A percentile compares a stretch with the other conserved stretches of the same genome.
These are phyloP conservation scores for Russula abietina DNA, from an alignment of 768 basidiomycete species.

Conservation along the genomic window DNA sequence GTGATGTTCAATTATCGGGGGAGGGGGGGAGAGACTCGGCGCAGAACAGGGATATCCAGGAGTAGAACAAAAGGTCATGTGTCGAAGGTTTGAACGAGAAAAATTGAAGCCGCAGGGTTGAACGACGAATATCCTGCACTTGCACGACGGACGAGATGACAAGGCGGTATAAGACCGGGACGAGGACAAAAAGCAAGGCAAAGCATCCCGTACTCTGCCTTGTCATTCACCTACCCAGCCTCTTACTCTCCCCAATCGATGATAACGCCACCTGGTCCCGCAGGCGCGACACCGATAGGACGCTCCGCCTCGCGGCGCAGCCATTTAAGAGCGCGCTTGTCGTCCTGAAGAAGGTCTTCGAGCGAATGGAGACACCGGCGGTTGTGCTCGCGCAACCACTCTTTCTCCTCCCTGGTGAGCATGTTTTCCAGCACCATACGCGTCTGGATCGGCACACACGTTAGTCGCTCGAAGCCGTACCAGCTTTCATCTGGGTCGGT, in stretches of 20 bases:
- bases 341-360: conserved; percentile 60
- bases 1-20: background rate
- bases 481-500: conserved; percentile 69
- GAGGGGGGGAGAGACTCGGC: background rate
- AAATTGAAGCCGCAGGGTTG: background rate
- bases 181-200: background rate
- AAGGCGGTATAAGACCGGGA: background rate
- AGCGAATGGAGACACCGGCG: conserved; percentile 60
- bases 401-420: conserved; percentile 78
- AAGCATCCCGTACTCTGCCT: background rate
- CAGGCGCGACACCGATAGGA: conserved; percentile 60
- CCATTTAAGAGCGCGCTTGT: conserved; percentile 78
- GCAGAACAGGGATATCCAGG: conserved; percentile 12
- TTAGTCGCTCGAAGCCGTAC: conserved; percentile 89
- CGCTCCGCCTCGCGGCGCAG: conserved; percentile 71
- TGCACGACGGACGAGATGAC: background rate
- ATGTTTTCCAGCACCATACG: conserved; percentile 80
- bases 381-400: conserved; percentile 89
- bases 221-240: background rate
- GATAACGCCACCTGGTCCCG: conserved; percentile 61
- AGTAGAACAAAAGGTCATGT: background rate
- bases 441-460: conserved; percentile 91
- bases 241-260: conserved; percentile 70
- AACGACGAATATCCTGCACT: background rate
- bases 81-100: background rate